These are phyloP conservation scores for Podaxis carcinomalis DNA, from an alignment of 768 basidiomycete species.

Conservation along the genomic window DNA sequence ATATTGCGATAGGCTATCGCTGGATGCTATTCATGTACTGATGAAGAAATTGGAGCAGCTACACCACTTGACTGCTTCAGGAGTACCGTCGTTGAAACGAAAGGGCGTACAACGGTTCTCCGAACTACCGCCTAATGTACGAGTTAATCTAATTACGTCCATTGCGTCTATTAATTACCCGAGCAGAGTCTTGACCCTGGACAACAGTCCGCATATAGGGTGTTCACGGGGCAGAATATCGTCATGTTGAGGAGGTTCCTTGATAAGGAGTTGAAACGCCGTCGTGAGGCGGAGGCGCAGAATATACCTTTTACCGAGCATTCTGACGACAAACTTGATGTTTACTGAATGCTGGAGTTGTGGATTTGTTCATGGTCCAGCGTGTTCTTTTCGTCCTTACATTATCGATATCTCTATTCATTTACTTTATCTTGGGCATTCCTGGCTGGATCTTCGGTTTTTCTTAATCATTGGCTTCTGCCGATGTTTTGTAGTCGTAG, in stretches of 20 bases:
- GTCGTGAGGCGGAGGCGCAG: slow-evolving; percentile 51
- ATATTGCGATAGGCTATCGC: slow-evolving; percentile 78
- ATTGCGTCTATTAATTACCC: slow-evolving; percentile 10
- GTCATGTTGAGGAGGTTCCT: slow-evolving; percentile 59
- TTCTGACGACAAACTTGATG: slow-evolving; percentile 59
- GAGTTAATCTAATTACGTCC: slow-evolving; percentile 21
- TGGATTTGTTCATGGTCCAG: neutral
- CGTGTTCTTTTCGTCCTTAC: neutral
- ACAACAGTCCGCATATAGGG: slow-evolving; percentile 71
- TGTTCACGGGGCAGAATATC: slow-evolving; percentile 72
- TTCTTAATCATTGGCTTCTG: no score
- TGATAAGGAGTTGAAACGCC: slow-evolving; percentile 62
- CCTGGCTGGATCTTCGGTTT: neutral
- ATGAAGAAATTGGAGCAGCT: slow-evolving; percentile 55
- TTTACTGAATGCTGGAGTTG: slow-evolving; percentile 38
- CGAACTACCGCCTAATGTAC: slow-evolving; percentile 59
- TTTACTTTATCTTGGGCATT: neutral
- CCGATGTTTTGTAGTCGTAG: no score
- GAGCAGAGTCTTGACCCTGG: slow-evolving; percentile 58
- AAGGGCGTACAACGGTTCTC: slow-evolving; percentile 76
- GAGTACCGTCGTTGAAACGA: slow-evolving; percentile 68
- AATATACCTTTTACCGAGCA: slow-evolving; percentile 58
- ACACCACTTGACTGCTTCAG: slow-evolving; percentile 76
- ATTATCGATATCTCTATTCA: neutral
- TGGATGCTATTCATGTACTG: slow-evolving; percentile 70